Conservation (phyloP, 352 stramenopile genomes). For the Pythium rhizo-oryzae region DNA sequence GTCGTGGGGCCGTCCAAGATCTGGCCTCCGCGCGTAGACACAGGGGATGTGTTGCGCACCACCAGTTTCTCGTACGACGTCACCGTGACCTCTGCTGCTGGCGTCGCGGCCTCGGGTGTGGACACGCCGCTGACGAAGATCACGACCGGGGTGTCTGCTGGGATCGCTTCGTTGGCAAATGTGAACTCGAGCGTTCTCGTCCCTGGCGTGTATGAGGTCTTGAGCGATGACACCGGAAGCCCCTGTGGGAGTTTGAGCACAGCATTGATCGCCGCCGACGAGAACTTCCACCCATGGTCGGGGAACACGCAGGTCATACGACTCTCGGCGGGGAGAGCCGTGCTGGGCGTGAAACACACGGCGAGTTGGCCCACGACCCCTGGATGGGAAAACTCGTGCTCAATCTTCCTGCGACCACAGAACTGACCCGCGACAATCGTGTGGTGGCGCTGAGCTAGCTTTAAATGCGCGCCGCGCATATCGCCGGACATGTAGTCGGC, state of each 20-base stretch:
- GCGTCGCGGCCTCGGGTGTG: slow-evolving; percentile 57
- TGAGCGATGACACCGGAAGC: slow-evolving; percentile 27
- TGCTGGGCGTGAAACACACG: slow-evolving; percentile 53
- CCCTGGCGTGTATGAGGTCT: slow-evolving; percentile 36
- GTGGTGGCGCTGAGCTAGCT: slow-evolving; percentile 71
- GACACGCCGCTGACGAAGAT: slow-evolving; percentile 57
- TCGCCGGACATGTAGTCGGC: slow-evolving; percentile 34
- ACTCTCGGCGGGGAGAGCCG: slow-evolving; percentile 40
- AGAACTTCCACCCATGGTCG: slow-evolving; percentile 58
- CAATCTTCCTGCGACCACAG: slow-evolving; percentile 38
- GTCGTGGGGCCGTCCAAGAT: slow-evolving; percentile 56
- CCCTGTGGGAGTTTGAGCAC: slow-evolving; percentile 43
- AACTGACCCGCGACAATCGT: slow-evolving; percentile 60
- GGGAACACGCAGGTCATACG: slow-evolving; percentile 57
- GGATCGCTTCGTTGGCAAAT: slow-evolving; percentile 48
- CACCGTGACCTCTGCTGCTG: slow-evolving; percentile 46
- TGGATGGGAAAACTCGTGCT: slow-evolving; percentile 51
- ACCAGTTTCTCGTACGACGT: slow-evolving; percentile 71
- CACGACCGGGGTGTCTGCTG: slow-evolving; percentile 37
- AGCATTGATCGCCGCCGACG: slow-evolving; percentile 21
- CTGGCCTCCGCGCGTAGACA: slow-evolving; percentile 62
- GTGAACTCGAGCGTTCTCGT: slow-evolving; percentile 58
- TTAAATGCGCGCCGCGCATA: slow-evolving; percentile 57
- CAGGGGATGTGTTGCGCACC: slow-evolving; percentile 47
- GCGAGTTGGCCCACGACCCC: slow-evolving; percentile 53